phyloP scores from a whole-genome alignment of 345 rosid genomes.

The Toxicodendron radicans region DNA sequence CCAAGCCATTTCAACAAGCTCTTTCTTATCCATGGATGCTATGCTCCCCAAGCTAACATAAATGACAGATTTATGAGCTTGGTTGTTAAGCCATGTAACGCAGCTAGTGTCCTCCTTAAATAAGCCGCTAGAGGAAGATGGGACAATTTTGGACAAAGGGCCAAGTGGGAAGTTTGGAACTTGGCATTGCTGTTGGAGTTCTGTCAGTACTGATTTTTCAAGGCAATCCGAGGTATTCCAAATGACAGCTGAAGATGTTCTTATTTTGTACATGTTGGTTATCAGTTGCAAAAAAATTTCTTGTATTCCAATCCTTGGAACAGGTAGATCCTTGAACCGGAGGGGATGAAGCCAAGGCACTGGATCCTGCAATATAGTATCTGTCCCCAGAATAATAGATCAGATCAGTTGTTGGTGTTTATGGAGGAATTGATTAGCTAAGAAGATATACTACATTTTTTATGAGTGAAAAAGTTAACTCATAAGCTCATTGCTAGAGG shows the following conservation, averaged over 20 bases:
- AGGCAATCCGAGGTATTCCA: constrained; percentile 31
- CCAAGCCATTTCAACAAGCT: constrained; percentile 31
- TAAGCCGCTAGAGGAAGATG: constrained; percentile 20
- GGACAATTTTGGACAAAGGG: constrained; percentile 28
- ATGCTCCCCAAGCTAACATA: constrained; percentile 33
- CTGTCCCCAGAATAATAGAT: constrained; percentile 4
- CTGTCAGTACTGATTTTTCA: constrained; percentile 14
- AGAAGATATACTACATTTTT: too few species aligned
- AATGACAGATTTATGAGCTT: constrained; percentile 22
- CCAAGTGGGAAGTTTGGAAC: constrained; percentile 30
- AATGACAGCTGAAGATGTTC: constrained; percentile 29
- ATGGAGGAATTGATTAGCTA: neutral
- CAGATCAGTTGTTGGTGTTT: neutral
- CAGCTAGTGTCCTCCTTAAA: constrained; percentile 29
- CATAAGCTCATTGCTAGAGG: too few species aligned
- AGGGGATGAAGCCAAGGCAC: constrained; percentile 23
- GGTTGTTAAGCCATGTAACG: constrained; percentile 34
- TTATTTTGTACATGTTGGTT: constrained; percentile 10
- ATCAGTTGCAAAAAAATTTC: constrained; percentile 18
- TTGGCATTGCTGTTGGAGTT: constrained; percentile 8
- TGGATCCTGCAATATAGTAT: neutral
- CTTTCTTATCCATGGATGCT: constrained; percentile 11
- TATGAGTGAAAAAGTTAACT: too few species aligned
- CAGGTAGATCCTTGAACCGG: constrained; percentile 33
- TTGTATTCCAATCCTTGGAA: neutral